Evolutionary conservation across 768 basidiomycete species (phyloP).

Genomic region (Coprinopsis strossmayeri): DNA sequence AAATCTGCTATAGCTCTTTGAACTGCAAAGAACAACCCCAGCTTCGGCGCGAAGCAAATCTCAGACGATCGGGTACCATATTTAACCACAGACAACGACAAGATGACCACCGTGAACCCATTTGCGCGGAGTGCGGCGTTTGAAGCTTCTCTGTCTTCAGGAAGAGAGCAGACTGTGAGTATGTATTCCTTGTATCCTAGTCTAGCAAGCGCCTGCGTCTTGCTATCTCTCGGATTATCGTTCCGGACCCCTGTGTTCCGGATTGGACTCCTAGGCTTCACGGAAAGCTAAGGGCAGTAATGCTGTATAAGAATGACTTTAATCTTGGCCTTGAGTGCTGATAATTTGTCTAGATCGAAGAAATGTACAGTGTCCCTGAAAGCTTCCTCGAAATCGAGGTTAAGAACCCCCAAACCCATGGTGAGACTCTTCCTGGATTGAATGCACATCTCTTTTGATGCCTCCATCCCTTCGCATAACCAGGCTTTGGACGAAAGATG

Average conservation of each 20-base stretch:
- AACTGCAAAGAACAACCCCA: background rate
- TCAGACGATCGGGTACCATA: background rate
- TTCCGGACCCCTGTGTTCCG: too few relatives aligned
- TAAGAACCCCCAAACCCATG: conserved; percentile 94
- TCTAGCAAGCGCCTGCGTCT: background rate
- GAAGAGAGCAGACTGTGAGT: conserved; percentile 55
- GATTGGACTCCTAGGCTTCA: too few relatives aligned
- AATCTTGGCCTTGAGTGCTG: background rate
- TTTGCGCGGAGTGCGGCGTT: conserved; percentile 57
- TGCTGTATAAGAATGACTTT: too few relatives aligned
- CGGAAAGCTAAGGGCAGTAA: too few relatives aligned
- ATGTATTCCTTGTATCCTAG: conserved; percentile 12
- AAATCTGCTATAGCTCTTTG: background rate
- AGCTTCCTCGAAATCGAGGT: conserved; percentile 98
- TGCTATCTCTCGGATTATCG: background rate
- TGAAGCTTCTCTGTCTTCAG: conserved; percentile 43
- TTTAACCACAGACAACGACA: background rate
- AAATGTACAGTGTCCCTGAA: conserved; percentile 97
- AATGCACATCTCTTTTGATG: background rate
- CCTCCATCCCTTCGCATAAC: conserved; percentile 3
- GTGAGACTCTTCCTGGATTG: conserved; percentile 34
- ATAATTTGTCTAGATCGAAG: conserved; percentile 64
- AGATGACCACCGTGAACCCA: conserved; percentile 22
- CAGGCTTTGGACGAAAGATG: conserved; percentile 97
- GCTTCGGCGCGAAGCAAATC: background rate